Percentiles rank a stretch among this genome's conserved stretches.
Evolutionary conservation across 768 basidiomycete species (phyloP).

Genomic region (Sutorius australiensis): DNA sequence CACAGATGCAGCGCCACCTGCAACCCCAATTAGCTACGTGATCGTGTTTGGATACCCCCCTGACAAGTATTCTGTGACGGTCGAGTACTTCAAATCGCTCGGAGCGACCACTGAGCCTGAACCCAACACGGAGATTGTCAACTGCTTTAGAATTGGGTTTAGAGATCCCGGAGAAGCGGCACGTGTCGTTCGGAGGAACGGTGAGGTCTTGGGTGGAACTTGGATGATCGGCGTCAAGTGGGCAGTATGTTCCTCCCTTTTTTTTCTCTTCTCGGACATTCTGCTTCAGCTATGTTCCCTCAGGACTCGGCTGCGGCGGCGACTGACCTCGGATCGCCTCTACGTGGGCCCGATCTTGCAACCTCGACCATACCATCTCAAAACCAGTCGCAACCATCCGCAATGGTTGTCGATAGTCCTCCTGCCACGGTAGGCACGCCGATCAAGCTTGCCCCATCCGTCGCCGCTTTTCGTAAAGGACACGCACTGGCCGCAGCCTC

Average conservation of each 20-base stretch:
- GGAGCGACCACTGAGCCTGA: slow-evolving; percentile 70
- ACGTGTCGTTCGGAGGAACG: slow-evolving; percentile 77
- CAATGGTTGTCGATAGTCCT: slow-evolving; percentile 48
- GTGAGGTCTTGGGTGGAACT: slow-evolving; percentile 67
- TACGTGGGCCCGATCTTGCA: slow-evolving; percentile 20
- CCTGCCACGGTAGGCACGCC: slow-evolving; percentile 58
- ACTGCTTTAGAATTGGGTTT: slow-evolving; percentile 82
- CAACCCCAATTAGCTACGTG: slow-evolving; percentile 52
- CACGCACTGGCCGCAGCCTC: slow-evolving; percentile 22
- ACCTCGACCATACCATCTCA: slow-evolving; percentile 7
- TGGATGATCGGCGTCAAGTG: slow-evolving; percentile 88
- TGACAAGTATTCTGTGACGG: slow-evolving; percentile 68
- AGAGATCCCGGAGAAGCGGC: slow-evolving; percentile 67
- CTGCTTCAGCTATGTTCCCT: neutral
- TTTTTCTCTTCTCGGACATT: neutral
- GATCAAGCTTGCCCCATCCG: slow-evolving; percentile 66
- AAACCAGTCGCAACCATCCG: slow-evolving; percentile 28
- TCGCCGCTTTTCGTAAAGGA: slow-evolving; percentile 65
- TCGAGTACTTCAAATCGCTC: slow-evolving; percentile 71
- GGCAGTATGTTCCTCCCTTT: slow-evolving; percentile 53
- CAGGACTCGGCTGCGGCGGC: slow-evolving; percentile 55
- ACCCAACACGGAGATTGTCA: slow-evolving; percentile 61
- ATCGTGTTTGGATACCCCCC: slow-evolving; percentile 88
- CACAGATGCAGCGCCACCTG: slow-evolving; percentile 24
- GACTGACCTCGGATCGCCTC: slow-evolving; percentile 44